These are phyloP conservation scores for Hyphopichia wangnamkhiaoensis DNA, from an alignment of 1,139 yeast species.

Conservation along the genomic window DNA sequence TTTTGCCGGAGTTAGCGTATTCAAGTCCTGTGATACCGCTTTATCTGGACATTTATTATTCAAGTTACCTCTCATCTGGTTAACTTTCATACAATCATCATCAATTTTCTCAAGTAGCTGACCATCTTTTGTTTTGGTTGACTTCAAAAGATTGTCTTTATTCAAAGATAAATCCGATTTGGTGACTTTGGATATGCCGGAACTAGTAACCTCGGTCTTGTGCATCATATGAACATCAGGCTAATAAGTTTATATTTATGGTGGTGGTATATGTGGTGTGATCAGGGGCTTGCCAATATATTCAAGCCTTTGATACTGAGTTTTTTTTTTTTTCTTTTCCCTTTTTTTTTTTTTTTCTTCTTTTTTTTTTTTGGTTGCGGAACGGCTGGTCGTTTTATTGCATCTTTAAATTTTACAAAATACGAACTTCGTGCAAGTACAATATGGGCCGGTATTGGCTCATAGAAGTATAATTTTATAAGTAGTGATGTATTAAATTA, in stretches of 20 bases:
- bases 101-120: conserved; percentile 36
- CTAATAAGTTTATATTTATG: too few relatives aligned
- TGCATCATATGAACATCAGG: conserved; percentile 1
- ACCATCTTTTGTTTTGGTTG: conserved; percentile 12
- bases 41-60: conserved; percentile 3
- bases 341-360: too few relatives aligned
- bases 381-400: too few relatives aligned
- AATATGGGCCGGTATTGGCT: too few relatives aligned
- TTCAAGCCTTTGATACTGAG: not conserved
- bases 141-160: not conserved
- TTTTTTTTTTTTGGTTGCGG: too few relatives aligned
- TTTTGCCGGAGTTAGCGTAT: not conserved
- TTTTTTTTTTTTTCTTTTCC: too few relatives aligned
- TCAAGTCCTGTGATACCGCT: too few relatives aligned
- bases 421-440: too few relatives aligned
- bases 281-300: not conserved
- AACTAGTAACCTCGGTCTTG: not conserved
- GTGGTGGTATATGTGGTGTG: not conserved
- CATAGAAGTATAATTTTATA: too few relatives aligned
- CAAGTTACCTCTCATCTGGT: conserved; percentile 26
- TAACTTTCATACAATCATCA: conserved; percentile 34
- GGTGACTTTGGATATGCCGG: not conserved
- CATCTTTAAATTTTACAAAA: too few relatives aligned
- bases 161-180: not conserved
- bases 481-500: too few relatives aligned